Evolutionary conservation across 306 rosid genomes (phyloP), one percentile per base, ranked within the genome.

Genomic region (Coriaria nepalensis): DNA sequence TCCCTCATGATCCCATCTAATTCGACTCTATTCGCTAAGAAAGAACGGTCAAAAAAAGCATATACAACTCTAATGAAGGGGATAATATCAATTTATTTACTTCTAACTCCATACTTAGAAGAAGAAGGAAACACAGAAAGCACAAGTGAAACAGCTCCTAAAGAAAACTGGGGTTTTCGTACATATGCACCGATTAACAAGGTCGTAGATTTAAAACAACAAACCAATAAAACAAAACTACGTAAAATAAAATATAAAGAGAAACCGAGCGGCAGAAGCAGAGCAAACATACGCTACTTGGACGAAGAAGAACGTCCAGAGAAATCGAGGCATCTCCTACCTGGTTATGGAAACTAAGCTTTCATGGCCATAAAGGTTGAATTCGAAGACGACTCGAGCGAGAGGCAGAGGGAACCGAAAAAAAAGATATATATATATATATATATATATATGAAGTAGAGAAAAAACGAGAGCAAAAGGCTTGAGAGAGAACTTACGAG

Each of bases 341-440:
- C 92, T 66, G 76, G 52, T 67, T 66, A 72, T 51, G 12, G 57
- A 53, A 67, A 74, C 70, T 61, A 47, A 68, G 73, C 47, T 71
- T 68, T 76, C 82, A 85, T 85, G 85, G 63, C 62, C 60, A 58
- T 67, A 66, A 77, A 61, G 74, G 74, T 48, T 77, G 75, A 83
- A 70, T 78, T 53, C 60, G 66, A 54, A 55, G 71, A 6, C 36
- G 53, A 63, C 59, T 44, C 11, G 35, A 10, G 20, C 29, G 34
- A 49, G 51, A 36, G 37, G 40, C 47, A 58, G 63, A 52, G 42
- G 44, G 13, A 63, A 36, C 54, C 50, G 61, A 35, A 37, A 37
- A 57, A 13, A 55, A 8, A 40, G n/a, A n/a, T n/a, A 40, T n/a
- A n/a, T n/a, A n/a, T n/a, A n/a, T n/a, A 20, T 20, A 20, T 20